phyloP scores from a whole-genome alignment of 257 asterid genomes.

The Solanum raphanifolium region DNA sequence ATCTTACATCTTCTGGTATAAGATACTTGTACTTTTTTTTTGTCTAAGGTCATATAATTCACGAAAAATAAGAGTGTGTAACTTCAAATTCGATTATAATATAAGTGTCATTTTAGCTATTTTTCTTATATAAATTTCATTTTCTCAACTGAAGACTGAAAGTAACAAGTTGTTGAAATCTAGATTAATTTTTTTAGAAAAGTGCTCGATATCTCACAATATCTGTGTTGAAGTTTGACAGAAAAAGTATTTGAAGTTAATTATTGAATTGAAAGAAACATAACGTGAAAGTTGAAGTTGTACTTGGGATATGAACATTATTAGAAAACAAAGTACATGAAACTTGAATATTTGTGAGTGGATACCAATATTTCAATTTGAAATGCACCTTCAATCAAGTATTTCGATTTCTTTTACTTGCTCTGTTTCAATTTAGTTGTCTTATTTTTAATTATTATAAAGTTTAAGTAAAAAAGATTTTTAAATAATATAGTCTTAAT shows the following conservation, averaged over 20 bases:
- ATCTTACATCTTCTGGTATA: neutral
- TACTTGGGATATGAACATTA: neutral
- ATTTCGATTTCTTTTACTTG: neutral
- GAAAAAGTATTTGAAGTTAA: neutral
- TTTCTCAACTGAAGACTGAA: too few relatives aligned
- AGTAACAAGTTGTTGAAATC: neutral
- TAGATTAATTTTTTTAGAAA: neutral
- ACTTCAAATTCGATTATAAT: neutral
- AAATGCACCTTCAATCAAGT: neutral
- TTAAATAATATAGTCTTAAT: too few relatives aligned
- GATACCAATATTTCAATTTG: neutral
- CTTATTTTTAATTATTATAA: neutral
- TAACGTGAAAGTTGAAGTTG: neutral
- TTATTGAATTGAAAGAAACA: neutral
- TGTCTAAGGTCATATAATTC: neutral
- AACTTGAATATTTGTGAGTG: neutral
- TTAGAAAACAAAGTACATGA: neutral
- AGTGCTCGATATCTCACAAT: neutral
- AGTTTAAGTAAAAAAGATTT: too few relatives aligned
- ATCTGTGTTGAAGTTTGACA: neutral
- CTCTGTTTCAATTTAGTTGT: too few relatives aligned
- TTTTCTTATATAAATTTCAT: too few relatives aligned
- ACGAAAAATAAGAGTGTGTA: neutral
- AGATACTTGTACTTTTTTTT: neutral
- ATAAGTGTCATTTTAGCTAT: too few relatives aligned